Base-by-base conservation (phyloP, 768 basidiomycete species). In the Mycena haematopus region DNA sequence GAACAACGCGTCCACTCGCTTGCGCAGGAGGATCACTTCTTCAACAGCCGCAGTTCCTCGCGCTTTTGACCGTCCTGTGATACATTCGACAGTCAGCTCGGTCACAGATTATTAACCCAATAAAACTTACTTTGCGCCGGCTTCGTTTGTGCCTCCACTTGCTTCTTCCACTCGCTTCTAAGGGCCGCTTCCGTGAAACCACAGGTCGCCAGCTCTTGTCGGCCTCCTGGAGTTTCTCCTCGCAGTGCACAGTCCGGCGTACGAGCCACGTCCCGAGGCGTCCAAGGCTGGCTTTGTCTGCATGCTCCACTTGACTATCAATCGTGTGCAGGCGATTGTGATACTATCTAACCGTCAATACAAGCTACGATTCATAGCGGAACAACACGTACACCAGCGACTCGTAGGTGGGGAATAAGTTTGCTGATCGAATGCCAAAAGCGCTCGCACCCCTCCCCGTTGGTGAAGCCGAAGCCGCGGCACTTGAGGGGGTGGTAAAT, bases 331-430 rank as follows among this genome's bases (percentile, higher is more conserved):
- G 63, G 2, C 66, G 57, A 14, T 69, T 69, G 51, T 76, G 69
- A 49, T 60, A 72, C 72, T 74, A n/a, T n/a, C n/a, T n/a, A n/a
- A n/a, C n/a, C n/a, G n/a, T n/a, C n/a, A n/a, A n/a, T n/a, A n/a
- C n/a, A n/a, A n/a, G n/a, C n/a, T n/a, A n/a, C n/a, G n/a, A n/a
- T n/a, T n/a, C n/a, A n/a, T n/a, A n/a, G n/a, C n/a, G n/a, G n/a
- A n/a, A n/a, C n/a, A n/a, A n/a, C n/a, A 65, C 69, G 52, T 66
- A 79, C 77, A 2, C 62, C 76, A 2, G 70, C 74, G 0, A 72
- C 70, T 0, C 69, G 47, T 3, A 74, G 52, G 25, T 52, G 45
- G 2, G 55, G 14, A 5, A 68, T 65, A 2, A 65, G 38, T 22
- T 53, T 57, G 47, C 57, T 62, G 29, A 70, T 65, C 0, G 57